Evolutionary conservation across 148 eudicot genomes (phyloP), one percentile per base, ranked within the genome.

Genomic region (Drosera capensis): DNA sequence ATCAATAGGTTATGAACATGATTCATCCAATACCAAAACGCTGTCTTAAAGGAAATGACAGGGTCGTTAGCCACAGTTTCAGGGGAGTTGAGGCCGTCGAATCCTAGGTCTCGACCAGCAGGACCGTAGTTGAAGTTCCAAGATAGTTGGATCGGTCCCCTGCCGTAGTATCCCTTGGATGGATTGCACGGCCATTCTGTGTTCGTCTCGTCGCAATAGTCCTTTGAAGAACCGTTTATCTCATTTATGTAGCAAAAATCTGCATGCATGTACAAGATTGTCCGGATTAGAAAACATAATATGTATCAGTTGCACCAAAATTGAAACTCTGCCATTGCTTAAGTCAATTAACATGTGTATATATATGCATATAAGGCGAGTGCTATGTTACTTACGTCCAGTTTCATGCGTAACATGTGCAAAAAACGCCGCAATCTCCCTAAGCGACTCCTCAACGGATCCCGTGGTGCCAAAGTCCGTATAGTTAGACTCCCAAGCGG

Each of bases 181-280:
- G 68, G 58, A 8, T 64, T 59, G 62, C 70, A 54, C 3, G 55
- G 73, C 55, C 54, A 72, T 17, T 66, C 15, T 28, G 41, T 60
- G 56, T 57, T 63, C 11, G 38, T 41, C 14, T 46, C 14, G 16
- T 77, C 52, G 26, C 82, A 77, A 15, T 77, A 77, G 66, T 66
- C 58, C 14, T 41, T 29, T 12, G 72, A 35, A 1, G 74, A 61
- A 20, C 78, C 78, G 43, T 58, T 46, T 3, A 59, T 60, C 49
- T 76, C 82, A 17, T 76, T 68, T 57, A 69, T 66, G 52, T 56
- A 47, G 67, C 82, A 76, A 57, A 72, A 72, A 24, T 56, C 82
- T 76, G 54, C 46, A 14, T n/a, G n/a, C n/a, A n/a, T n/a, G n/a
- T n/a, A n/a, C n/a, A n/a, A n/a, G n/a, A n/a, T n/a, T n/a, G n/a